Base-by-base conservation (phyloP, 805 yeast species). In the Monosporozyma servazzii region DNA sequence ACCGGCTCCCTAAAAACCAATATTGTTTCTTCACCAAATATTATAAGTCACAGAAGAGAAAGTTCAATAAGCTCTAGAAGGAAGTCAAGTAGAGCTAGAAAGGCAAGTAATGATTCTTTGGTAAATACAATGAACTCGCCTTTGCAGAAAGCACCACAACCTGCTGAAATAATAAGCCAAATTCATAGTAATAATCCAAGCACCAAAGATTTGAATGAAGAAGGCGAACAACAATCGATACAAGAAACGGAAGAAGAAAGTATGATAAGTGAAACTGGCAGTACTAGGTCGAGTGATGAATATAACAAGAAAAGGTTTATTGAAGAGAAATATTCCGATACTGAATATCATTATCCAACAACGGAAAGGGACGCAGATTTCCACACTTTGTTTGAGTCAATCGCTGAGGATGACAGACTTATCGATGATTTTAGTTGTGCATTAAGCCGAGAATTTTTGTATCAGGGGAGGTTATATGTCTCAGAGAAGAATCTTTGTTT, bases 371-470 rank as follows among this genome's bases (percentile, higher is more conserved):
- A 89, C 61, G 71, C 75, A 5, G 96, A 87, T 39, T 93, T 88
- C 65, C 97, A 90, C 67, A 76, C 73, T 37, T 58, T 84, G 1
- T 93, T 93, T 72, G 75, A 81, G 51, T 74, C 81, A 10, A 70
- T 88, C 2, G 86, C 90, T 2, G 69, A 70, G 23, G 76, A 80
- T 45, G 97, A 91, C 60, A 72, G 84, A 49, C 70, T 91, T 15
- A 65, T 91, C 36, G 96, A 88, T 61, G 97, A 89, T 59, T 90
- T 85, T 60, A 80, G 89, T 33, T 93, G 98, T 72, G 87, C 88
- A 0, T 69, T 91, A 50, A 85, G 90, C 56, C 75, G 88, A 54
- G 99, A 93, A 55, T 86, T 91, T 46, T 71, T 91, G 29, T 70
- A 88, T 8, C 98, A 93, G 64, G 99, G 99, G 7, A 73, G 96